A percentile compares a stretch with the other conserved stretches of the same genome.
Conservation (phyloP, 768 basidiomycete genomes). For the Zangia roseola region DNA sequence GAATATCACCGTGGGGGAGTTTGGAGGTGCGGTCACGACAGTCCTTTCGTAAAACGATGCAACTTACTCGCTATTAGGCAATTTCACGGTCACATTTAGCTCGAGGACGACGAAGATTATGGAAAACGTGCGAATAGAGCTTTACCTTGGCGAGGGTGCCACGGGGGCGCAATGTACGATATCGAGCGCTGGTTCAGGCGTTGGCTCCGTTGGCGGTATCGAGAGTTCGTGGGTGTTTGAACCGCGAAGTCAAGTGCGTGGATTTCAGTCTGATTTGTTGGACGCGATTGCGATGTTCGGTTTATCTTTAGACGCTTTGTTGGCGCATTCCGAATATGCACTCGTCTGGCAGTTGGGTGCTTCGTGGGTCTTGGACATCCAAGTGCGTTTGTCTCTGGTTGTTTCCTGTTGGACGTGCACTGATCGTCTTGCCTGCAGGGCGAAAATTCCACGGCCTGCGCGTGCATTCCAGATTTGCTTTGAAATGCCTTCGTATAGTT, state of each 20-base stretch:
- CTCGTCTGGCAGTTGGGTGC: slow-evolving; percentile 65
- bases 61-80: slow-evolving; percentile 36
- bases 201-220: slow-evolving; percentile 35
- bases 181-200: slow-evolving; percentile 53
- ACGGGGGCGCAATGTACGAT: slow-evolving; percentile 71
- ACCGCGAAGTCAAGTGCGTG: slow-evolving; percentile 54
- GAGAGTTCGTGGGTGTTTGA: slow-evolving; percentile 84
- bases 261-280: neutral
- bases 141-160: slow-evolving; percentile 74
- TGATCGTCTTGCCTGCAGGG: slow-evolving; percentile 31
- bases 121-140: slow-evolving; percentile 68
- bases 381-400: slow-evolving; percentile 40
- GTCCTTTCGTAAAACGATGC: neutral
- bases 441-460: slow-evolving; percentile 55
- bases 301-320: slow-evolving; percentile 53
- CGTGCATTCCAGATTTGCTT: slow-evolving; percentile 74
- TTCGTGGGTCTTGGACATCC: slow-evolving; percentile 78
- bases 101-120: slow-evolving; percentile 65
- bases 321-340: slow-evolving; percentile 76
- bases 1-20: slow-evolving; percentile 31
- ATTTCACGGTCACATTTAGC: slow-evolving; percentile 60
- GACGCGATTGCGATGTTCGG: neutral
- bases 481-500: slow-evolving; percentile 65
- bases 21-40: slow-evolving; percentile 24
- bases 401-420: neutral